Evolutionary conservation across 257 asterid genomes (phyloP), one percentile per base, ranked within the genome.

Genomic region (Ophiorrhiza pumila): DNA sequence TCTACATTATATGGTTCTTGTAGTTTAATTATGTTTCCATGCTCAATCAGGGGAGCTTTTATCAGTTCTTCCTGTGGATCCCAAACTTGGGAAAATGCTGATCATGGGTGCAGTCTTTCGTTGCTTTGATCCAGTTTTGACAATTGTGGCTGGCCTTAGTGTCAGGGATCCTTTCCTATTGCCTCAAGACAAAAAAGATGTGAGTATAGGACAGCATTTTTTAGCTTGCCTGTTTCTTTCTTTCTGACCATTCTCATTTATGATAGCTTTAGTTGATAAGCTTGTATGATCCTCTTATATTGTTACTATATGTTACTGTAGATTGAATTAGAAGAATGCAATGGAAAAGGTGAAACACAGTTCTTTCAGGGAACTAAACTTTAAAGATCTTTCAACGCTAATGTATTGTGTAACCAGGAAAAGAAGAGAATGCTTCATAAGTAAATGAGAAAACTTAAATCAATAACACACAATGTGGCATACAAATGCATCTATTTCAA

Each of bases 11-110:
- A 29, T 66, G 25, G 62, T 39, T 64, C 63, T 39, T 43, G 2
- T 79, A 29, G 43, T 46, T 32, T 41, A 31, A 31, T 68, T 41
- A 1, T 37, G 34, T 65, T 25, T 71, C 58, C 71, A 60, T 67
- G 65, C 42, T 81, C 74, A 57, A 77, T 75, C 93, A 94, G 99
- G 99, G 64, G 87, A 88, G 79, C 90, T 83, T 83, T 77, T 94
- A 81, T 85, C 98, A 2, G 90, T 91, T 77, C 96, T 94, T 74
- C 99, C 99, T 50, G 98, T 95, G 83, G 99, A 95, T 82, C 99
- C 99, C 68, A 95, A 95, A 83, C 93, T 92, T 58, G 98, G 99
- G 77, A 95, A 95, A 83, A 95, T 95, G 99, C 90, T 95, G 77
- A 79, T 95, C 29, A 89, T 92, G 96, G 99, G 99, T 78, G 87